Evolutionary conservation across 2,329 filamentous ascomycete species (phyloP), one percentile per base, ranked within the genome.

Genomic region (Lecanoromycetidae sp.): DNA sequence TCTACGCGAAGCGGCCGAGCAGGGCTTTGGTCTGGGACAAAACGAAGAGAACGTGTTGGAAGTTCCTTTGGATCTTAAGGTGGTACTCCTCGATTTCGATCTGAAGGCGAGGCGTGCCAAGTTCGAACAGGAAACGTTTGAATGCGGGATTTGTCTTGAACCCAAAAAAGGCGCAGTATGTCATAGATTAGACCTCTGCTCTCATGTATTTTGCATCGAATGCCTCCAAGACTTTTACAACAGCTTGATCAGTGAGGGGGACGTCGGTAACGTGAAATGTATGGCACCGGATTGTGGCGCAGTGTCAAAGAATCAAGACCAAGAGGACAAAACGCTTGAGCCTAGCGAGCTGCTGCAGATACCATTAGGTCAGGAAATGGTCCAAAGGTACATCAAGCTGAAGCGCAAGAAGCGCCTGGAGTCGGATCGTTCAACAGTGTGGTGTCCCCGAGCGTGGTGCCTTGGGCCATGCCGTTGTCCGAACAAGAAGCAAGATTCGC

Each of bases 351-450:
- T 96, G 34, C 69, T 87, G 4, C 80, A 86, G 57, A 86, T 90
- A 36, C 81, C 82, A 0, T 65, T 90, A 1, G 70, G 78, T 2
- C 75, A 82, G 49, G 78, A 84, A 13, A 75, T 74, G 27, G 87
- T 95, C 2, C 81, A 85, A 58, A 82, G 91, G 46, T 98, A 93
- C 61, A 84, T 94, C 4, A 80, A 79, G 30, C 73, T 96, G 51
- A 95, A 91, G 66, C 85, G 94, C 59, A 96, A 96, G 68, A 85
- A 84, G 54, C 84, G 87, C 61, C 76, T 96, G 2, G 91, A 96
- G 63, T 81, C 86, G 0, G 88, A 96, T 64, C 93, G 88, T 59
- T 82, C 80, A 49, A 95, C 88, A 0, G 76, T 95, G 27, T 96
- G 94, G 62, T 98, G 91, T 58, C 91, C 91, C 0, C 78, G 91